Evolutionary conservation across 192 early-diverging fungal species (phyloP), one percentile per base, ranked within the genome.

Genomic region (Backusella mclennaniae): DNA sequence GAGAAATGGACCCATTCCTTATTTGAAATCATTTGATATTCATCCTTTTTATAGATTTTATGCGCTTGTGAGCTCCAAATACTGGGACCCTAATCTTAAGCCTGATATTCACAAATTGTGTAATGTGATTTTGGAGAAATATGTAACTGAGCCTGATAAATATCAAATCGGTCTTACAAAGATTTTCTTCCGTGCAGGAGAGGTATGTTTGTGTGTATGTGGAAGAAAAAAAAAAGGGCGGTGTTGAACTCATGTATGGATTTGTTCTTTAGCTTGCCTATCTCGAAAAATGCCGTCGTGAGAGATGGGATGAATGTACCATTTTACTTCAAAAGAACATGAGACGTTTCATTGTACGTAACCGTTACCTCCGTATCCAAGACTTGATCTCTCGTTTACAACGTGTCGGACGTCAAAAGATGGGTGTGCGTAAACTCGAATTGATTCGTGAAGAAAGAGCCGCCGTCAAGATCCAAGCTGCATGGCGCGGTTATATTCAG

Each of bases 161-260:
- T 98, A 90, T 83, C 96, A 98, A 86, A 86, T 97, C 26, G 98
- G 98, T 71, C 81, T 93, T 36, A 93, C 96, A n/a, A 99, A 99
- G 84, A 94, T 99, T 73, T 99, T 99, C 85, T 99, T 99, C 96
- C 92, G 98, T 38, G 94, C 98, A 67, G 98, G 98, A 71, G 93
- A 96, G 76, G 80, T 82, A 78, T 23, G 21, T 26, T 9, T 33
- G 33, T 33, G 33, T 33, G 33, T 33, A 33, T 3, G 26, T 26
- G 26, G 2, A 33, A 33, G 2, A 33, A 33, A 33, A 33, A 33
- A 33, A 33, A 33, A 2, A 1, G 31, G 2, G 31, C 31, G 31
- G 31, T 33, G 1, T 33, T 33, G 31, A 33, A 33, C 31, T 33
- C 31, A 33, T 33, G 2, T 33, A 41, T 26, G 26, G 26, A 26